Evolutionary conservation across 1,284 basidiomycete genomes (phyloP).

Genomic region (Boletus sp.): DNA sequence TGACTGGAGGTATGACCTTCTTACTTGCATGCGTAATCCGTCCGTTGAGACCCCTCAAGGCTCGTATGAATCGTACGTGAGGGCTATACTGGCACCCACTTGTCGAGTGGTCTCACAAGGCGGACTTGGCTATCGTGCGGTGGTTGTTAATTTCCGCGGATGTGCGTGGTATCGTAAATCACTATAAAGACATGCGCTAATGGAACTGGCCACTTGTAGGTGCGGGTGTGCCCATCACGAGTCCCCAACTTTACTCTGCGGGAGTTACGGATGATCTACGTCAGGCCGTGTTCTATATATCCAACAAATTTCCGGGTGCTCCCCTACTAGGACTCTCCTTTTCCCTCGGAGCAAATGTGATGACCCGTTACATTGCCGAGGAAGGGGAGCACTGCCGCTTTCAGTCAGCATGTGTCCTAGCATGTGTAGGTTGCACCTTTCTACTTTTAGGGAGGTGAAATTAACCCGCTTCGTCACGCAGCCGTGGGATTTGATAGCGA

Average conservation of each 20-base stretch:
- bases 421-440: slow-evolving; percentile 56
- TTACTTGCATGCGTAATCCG: neutral
- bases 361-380: slow-evolving; percentile 91
- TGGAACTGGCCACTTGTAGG: slow-evolving; percentile 41
- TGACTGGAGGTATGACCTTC: slow-evolving; percentile 70
- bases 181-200: slow-evolving; percentile 11
- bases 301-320: slow-evolving; percentile 73
- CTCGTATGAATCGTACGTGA: slow-evolving; percentile 86
- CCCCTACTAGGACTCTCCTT: slow-evolving; percentile 89
- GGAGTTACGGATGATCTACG: slow-evolving; percentile 86
- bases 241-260: slow-evolving; percentile 83
- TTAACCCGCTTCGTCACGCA: slow-evolving; percentile 32
- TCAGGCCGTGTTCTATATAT: slow-evolving; percentile 77
- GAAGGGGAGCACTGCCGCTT: slow-evolving; percentile 80
- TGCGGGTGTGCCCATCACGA: slow-evolving; percentile 81
- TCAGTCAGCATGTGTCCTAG: slow-evolving; percentile 73
- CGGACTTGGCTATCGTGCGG: slow-evolving; percentile 83
- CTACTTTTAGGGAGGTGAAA: slow-evolving; percentile 8
- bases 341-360: slow-evolving; percentile 90
- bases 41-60: slow-evolving; percentile 44
- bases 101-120: slow-evolving; percentile 68
- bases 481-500: slow-evolving; percentile 75
- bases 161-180: slow-evolving; percentile 51
- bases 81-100: slow-evolving; percentile 73
- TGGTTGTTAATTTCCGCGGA: slow-evolving; percentile 91